Conservation (phyloP, 805 yeast genomes). For the Wickerhamomyces bisporus region DNA sequence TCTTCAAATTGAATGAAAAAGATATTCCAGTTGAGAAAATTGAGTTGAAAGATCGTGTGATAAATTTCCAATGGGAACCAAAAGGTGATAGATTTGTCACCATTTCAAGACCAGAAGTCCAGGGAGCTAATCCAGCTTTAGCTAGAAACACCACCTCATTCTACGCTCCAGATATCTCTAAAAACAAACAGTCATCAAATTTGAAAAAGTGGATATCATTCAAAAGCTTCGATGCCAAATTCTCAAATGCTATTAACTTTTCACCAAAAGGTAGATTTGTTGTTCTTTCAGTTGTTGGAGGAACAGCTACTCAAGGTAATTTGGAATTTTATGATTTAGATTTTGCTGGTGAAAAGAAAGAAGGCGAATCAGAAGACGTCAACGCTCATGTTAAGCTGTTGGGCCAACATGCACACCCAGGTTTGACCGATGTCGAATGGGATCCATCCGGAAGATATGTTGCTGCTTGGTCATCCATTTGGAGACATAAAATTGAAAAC, state of each 20-base stretch:
- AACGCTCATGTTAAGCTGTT: slow-evolving; percentile 32
- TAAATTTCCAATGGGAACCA: slow-evolving; percentile 96
- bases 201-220: slow-evolving; percentile 54
- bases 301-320: slow-evolving; percentile 48
- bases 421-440: slow-evolving; percentile 85
- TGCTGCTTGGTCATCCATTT: slow-evolving; percentile 80
- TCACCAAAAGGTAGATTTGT: slow-evolving; percentile 92
- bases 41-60: slow-evolving; percentile 84
- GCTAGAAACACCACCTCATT: slow-evolving; percentile 65
- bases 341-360: slow-evolving; percentile 64
- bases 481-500: slow-evolving; percentile 82
- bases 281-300: slow-evolving; percentile 40
- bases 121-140: slow-evolving; percentile 54
- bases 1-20: slow-evolving; percentile 81
- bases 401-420: slow-evolving; percentile 59
- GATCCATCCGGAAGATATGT: slow-evolving; percentile 93
- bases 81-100: slow-evolving; percentile 79
- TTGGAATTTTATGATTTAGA: slow-evolving; percentile 84
- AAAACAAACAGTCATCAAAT: slow-evolving; percentile 38
- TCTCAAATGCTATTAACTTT: slow-evolving; percentile 73
- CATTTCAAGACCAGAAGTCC: slow-evolving; percentile 55
- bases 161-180: slow-evolving; percentile 69
- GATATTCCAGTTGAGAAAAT: slow-evolving; percentile 93
- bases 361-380: slow-evolving; percentile 34
- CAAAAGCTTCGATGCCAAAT: slow-evolving; percentile 54